These are phyloP conservation scores for Myochromella boudieri DNA, from an alignment of 768 basidiomycete species.

Conservation along the genomic window DNA sequence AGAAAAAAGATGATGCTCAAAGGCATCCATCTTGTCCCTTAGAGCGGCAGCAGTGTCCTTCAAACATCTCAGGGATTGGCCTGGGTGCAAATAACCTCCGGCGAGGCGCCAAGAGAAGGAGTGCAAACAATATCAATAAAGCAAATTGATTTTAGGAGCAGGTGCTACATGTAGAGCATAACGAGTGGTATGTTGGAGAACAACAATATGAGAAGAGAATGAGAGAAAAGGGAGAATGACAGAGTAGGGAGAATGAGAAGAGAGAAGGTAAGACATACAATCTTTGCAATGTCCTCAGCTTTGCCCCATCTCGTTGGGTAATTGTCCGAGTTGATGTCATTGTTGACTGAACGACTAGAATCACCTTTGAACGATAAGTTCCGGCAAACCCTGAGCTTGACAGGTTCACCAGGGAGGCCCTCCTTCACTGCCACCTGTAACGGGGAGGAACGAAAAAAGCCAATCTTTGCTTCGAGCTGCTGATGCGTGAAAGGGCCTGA, in stretches of 20 bases:
- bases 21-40: no score
- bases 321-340: background rate
- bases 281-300: background rate
- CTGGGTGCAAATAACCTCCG: background rate
- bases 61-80: background rate
- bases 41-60: background rate
- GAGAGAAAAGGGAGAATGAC: background rate
- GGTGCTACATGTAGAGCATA: no score
- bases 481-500: conserved; percentile 4
- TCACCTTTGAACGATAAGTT: background rate
- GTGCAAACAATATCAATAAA: no score
- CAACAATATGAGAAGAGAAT: background rate
- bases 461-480: conserved; percentile 3
- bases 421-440: no score
- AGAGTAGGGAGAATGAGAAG: background rate
- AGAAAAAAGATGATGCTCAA: no score
- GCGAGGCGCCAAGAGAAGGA: no score
- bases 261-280: background rate
- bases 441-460: no score
- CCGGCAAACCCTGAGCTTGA: background rate
- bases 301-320: background rate
- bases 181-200: no score
- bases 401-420: no score
- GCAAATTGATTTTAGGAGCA: no score
- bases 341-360: conserved; percentile 9